Evolutionary conservation across 371 early-diverging fungal species (phyloP).

Genomic region (Hamiltosporidium tvaerminnensis): DNA sequence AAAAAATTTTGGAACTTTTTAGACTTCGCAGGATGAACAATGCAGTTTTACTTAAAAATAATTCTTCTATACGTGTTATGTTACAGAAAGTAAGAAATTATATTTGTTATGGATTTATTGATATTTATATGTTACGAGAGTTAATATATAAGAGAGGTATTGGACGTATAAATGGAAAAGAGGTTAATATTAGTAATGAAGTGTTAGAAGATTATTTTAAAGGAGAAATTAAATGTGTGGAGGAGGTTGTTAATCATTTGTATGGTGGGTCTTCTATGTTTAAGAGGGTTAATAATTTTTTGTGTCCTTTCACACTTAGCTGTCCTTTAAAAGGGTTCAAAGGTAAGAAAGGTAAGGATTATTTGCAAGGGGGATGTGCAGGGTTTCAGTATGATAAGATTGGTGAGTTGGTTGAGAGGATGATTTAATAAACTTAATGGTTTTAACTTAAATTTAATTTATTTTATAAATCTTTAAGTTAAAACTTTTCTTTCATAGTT

Average conservation of each 20-base stretch:
- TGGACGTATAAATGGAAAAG: slow-evolving; percentile 18
- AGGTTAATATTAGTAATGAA: slow-evolving; percentile 46
- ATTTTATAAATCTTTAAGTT: too few relatives aligned
- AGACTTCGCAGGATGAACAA: slow-evolving; percentile 42
- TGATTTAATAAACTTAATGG: slow-evolving; percentile 48
- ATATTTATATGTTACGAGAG: slow-evolving; percentile 44
- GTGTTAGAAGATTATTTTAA: slow-evolving; percentile 44
- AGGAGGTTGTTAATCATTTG: slow-evolving; percentile 46
- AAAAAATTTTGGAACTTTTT: slow-evolving; percentile 37
- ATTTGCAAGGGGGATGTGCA: slow-evolving; percentile 47
- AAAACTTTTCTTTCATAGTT: too few relatives aligned
- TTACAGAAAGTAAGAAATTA: slow-evolving; percentile 45
- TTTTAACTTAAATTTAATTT: too few relatives aligned
- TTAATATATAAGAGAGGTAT: slow-evolving; percentile 49
- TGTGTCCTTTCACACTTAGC: slow-evolving; percentile 46
- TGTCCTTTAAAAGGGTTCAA: slow-evolving; percentile 46
- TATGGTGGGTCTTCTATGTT: slow-evolving; percentile 39
- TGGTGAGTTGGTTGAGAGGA: slow-evolving; percentile 43
- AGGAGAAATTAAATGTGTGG: slow-evolving; percentile 50
- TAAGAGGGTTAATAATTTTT: slow-evolving; percentile 43
- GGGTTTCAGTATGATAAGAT: slow-evolving; percentile 47
- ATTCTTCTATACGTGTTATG: slow-evolving; percentile 40
- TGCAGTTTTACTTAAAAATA: slow-evolving; percentile 50
- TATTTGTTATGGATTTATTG: slow-evolving; percentile 49
- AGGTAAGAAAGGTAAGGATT: slow-evolving; percentile 47